Evolutionary conservation across 176 grass and related monocot genomes (phyloP).

Genomic region (Eragrostis nindensis): DNA sequence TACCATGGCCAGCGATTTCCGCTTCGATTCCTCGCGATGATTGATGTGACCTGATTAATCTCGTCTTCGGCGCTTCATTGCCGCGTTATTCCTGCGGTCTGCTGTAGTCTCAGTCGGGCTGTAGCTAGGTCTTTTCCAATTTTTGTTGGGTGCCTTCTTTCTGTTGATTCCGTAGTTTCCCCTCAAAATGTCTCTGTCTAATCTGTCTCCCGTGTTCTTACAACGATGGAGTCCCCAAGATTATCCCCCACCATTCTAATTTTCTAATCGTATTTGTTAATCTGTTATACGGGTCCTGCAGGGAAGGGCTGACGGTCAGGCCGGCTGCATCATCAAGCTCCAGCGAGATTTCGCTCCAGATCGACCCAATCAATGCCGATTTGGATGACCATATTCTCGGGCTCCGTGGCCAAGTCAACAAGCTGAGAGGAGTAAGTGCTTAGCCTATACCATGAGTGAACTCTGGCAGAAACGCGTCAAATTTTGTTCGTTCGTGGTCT

Average conservation of each 20-base stretch:
- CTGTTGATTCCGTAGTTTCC: no score
- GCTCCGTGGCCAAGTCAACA: conserved; percentile 56
- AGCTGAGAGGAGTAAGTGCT: conserved; percentile 67
- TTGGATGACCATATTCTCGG: conserved; percentile 72
- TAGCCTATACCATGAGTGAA: background rate
- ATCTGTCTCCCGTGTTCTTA: background rate
- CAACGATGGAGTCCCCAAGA: background rate
- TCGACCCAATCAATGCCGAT: conserved; percentile 71
- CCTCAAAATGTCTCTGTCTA: background rate
- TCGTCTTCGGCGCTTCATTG: background rate
- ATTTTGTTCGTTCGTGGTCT: background rate
- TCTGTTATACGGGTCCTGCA: conserved; percentile 31
- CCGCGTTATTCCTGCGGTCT: background rate
- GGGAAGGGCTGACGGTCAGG: conserved; percentile 64
- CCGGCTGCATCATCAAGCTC: conserved; percentile 51
- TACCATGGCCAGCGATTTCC: background rate
- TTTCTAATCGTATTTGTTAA: background rate
- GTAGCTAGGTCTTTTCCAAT: background rate
- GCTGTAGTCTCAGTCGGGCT: background rate
- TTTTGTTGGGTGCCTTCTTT: background rate
- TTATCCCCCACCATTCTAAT: background rate
- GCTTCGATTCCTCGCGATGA: background rate
- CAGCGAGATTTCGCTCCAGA: conserved; percentile 72
- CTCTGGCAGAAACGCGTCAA: background rate
- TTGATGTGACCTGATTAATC: background rate